Percentiles rank a stretch among this genome's conserved stretches.
Conservation (phyloP, 306 rosid genomes). For the Fagus sylvatica region DNA sequence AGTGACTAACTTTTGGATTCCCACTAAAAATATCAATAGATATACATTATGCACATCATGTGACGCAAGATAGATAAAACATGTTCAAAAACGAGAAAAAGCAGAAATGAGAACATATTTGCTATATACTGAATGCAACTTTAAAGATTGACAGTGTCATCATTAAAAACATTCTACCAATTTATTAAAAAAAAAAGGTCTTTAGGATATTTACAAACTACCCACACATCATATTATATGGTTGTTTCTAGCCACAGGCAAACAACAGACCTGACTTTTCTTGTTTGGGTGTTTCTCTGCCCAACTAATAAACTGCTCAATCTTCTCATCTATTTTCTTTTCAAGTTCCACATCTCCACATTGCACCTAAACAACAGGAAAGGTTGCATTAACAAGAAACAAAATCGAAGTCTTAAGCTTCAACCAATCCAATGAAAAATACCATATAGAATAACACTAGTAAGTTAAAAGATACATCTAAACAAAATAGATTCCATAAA, state of each 20-base stretch:
- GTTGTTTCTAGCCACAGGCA: constrained; percentile 1
- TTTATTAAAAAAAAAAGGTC: not conserved
- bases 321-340: constrained; percentile 90
- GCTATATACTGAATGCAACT: constrained; percentile 3
- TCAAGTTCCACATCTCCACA: constrained; percentile 90
- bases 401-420: not conserved
- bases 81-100: not conserved
- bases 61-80: not conserved
- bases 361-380: constrained; percentile 67
- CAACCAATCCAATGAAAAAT: not conserved
- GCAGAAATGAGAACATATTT: not conserved
- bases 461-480: not conserved
- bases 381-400: not conserved
- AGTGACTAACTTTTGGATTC: not conserved
- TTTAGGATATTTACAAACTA: not conserved
- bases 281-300: constrained; percentile 98
- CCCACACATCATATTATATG: not conserved
- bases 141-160: not conserved
- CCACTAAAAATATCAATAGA: not conserved
- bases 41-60: not conserved
- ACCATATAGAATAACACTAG: not conserved
- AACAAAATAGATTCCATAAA: not conserved
- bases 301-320: constrained; percentile 91
- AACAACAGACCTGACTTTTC: constrained; percentile 80
- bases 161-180: not conserved